Conservation (phyloP, 441 rosid species). For the Melastoma candidum region DNA sequence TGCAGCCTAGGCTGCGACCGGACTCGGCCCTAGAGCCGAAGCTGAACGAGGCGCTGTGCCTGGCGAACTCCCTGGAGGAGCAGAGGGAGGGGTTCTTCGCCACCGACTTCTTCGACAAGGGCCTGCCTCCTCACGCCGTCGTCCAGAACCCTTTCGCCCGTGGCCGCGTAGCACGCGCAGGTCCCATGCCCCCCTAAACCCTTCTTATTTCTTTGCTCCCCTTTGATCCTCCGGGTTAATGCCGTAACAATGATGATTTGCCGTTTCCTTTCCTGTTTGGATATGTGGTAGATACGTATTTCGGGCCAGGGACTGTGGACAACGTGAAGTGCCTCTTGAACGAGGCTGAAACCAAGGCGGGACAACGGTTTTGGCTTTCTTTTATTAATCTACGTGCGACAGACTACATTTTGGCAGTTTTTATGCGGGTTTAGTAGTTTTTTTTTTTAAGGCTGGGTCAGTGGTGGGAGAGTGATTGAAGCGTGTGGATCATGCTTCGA, state of each 20-base stretch:
- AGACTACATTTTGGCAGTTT: too few relatives aligned
- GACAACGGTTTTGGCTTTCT: conserved; percentile 6
- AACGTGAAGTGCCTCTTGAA: conserved; percentile 49
- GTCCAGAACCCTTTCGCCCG: conserved; percentile 74
- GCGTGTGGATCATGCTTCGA: too few relatives aligned
- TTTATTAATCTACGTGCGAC: too few relatives aligned
- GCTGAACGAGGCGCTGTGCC: conserved; percentile 81
- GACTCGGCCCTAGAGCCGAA: conserved; percentile 51
- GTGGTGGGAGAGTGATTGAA: too few relatives aligned
- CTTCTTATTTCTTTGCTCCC: background rate
- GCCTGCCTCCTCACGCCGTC: conserved; percentile 57
- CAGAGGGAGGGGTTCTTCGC: conserved; percentile 72
- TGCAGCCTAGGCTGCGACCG: conserved; percentile 78
- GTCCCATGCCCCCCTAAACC: conserved; percentile 18
- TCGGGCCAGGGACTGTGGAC: conserved; percentile 72
- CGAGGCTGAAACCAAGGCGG: conserved; percentile 63
- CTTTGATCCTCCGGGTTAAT: background rate
- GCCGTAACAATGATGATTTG: background rate
- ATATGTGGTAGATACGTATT: conserved; percentile 47
- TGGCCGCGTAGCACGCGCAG: conserved; percentile 57
- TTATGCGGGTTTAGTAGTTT: too few relatives aligned
- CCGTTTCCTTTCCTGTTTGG: conserved; percentile 1
- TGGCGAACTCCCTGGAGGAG: conserved; percentile 88
- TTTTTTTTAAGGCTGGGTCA: too few relatives aligned
- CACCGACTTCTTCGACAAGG: conserved; percentile 59